Evolutionary conservation across 257 asterid species (phyloP).

Genomic region (Misopates orontium): DNA sequence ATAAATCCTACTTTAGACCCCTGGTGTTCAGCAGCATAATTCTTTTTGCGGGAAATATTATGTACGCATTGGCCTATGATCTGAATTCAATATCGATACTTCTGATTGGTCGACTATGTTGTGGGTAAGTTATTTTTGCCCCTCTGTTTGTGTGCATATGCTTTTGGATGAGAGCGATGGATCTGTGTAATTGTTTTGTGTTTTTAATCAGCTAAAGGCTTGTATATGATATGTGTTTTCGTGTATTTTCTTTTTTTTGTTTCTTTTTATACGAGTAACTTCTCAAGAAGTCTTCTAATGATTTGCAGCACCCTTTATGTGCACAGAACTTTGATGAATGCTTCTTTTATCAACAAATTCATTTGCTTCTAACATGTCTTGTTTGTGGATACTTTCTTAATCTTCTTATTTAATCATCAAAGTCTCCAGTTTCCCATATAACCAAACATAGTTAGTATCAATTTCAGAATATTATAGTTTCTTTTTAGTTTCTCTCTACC

Average conservation of each 20-base stretch:
- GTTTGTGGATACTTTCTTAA: no score
- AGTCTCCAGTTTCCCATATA: no score
- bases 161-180: constrained; percentile 4
- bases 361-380: no score
- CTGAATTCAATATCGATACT: constrained; percentile 65
- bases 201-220: neutral
- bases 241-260: neutral
- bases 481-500: no score
- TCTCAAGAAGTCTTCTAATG: no score
- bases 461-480: no score
- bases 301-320: no score
- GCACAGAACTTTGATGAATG: neutral
- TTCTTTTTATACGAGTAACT: neutral
- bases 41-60: constrained; percentile 64
- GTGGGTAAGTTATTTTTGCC: constrained; percentile 64
- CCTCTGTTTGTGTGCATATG: constrained; percentile 18
- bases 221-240: neutral
- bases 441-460: no score
- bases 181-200: constrained; percentile 8
- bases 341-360: constrained; percentile 6
- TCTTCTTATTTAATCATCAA: no score
- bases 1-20: constrained; percentile 86
- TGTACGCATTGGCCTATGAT: constrained; percentile 96
- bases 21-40: constrained; percentile 88
- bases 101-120: constrained; percentile 77